phyloP scores from a whole-genome alignment of 2,329 filamentous ascomycete genomes.

The Nigrospora oryzae region DNA sequence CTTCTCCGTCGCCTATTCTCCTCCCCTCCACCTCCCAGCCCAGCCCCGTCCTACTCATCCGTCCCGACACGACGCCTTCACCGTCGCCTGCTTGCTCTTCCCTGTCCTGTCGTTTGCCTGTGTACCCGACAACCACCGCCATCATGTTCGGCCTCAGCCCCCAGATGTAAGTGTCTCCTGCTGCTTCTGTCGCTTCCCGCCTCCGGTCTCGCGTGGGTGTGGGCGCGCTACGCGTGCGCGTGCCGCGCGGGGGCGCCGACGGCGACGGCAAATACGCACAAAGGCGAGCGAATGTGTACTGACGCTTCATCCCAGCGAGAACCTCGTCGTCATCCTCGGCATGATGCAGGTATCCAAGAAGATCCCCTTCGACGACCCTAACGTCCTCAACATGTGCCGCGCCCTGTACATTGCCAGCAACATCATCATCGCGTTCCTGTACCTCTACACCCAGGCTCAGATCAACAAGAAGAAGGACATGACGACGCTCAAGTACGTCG shows the following conservation, averaged over 20 bases:
- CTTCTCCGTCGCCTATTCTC: neutral
- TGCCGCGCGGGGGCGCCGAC: too few relatives aligned
- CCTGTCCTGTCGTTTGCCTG: neutral
- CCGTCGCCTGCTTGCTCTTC: neutral
- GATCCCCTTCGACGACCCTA: constrained; percentile 83
- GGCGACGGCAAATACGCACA: too few relatives aligned
- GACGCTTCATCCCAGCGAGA: constrained; percentile 52
- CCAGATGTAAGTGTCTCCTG: neutral
- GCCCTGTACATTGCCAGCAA: constrained; percentile 53
- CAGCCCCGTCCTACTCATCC: neutral
- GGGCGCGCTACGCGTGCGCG: neutral
- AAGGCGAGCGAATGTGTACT: constrained; percentile 5
- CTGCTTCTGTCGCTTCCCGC: neutral
- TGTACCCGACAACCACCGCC: neutral
- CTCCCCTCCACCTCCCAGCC: neutral
- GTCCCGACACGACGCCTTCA: neutral
- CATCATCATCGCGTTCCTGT: constrained; percentile 74
- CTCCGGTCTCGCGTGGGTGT: too few relatives aligned
- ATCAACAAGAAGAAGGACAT: constrained; percentile 98
- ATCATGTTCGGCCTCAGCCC: constrained; percentile 2
- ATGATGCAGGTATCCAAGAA: constrained; percentile 99
- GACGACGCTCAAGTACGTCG: constrained; percentile 97
- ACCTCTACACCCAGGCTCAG: constrained; percentile 74
- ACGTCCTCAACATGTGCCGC: constrained; percentile 47
- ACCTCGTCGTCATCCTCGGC: constrained; percentile 87